Base-by-base conservation (phyloP, 2,329 filamentous ascomycete species). In the Monilinia fructigena region DNA sequence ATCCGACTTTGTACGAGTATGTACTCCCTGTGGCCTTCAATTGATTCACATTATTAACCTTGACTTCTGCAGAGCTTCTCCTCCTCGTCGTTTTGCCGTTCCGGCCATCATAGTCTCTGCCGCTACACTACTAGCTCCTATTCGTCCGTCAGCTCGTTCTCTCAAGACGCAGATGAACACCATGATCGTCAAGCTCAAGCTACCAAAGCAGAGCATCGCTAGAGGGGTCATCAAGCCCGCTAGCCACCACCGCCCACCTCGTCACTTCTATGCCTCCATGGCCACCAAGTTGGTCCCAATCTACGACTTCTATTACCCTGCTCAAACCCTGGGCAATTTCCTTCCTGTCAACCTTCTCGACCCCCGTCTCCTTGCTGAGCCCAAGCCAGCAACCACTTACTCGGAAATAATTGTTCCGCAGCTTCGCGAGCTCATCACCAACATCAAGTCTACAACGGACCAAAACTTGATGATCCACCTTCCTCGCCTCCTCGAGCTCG, bases 261-360 rank as follows among this genome's bases (percentile, higher is more conserved):
- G 8, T 12, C 47, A 10, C 47, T 23, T 20, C 42, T 14, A 18
- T 26, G 5, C 55, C 23, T 8, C 8, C 16, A 28, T 20, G 5
- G 31, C 31, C 31, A 56, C 23, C 23, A 58, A 14, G 2, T 18
- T 60, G 3, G 45, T 23, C 18, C 2, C 40, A 6, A 10, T 48
- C 2, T 60, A 23, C 58, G 42, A 60, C 16, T 50, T 60, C 20
- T 50, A 50, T 42, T 60, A 50, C 45, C 58, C 58, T 12, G 5
- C 42, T 10, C 58, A 50, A 50, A 20, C 42, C 3, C 26, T 40
- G 11, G 26, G 50, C 16, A 31, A 53, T 11, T 31, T 55, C 40
- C 31, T 20, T 16, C 23, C 11, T 20, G n/a, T 1, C 1, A 11
- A 10, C 12, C 8, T n/a, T 28, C 42, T 60, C 42, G 26, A 60